phyloP scores from a whole-genome alignment of 257 asterid genomes.

The Cruciata laevipes region DNA sequence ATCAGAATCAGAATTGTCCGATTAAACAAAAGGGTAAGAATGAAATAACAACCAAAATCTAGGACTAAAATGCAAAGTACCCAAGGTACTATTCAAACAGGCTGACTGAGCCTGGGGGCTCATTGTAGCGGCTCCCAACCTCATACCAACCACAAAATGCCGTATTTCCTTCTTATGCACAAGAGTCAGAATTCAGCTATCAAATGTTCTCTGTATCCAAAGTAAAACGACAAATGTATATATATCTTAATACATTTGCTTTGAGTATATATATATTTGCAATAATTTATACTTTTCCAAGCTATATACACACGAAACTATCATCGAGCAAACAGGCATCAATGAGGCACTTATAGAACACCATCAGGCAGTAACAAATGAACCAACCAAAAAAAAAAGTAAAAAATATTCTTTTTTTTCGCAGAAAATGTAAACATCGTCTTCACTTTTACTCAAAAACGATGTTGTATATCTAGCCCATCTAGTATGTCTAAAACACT shows the following conservation, averaged over 20 bases:
- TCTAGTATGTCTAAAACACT: slow-evolving; percentile 73
- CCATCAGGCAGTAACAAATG: slow-evolving; percentile 11
- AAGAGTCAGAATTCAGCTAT: too few species aligned
- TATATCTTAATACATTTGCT: neutral
- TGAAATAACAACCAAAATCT: too few species aligned
- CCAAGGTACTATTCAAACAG: too few species aligned
- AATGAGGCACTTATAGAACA: neutral
- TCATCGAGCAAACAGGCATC: slow-evolving; percentile 7
- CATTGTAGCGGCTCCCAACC: too few species aligned
- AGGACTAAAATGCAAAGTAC: too few species aligned
- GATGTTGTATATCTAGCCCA: slow-evolving; percentile 56
- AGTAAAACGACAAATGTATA: neutral
- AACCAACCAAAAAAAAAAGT: slow-evolving; percentile 16
- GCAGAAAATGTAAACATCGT: slow-evolving; percentile 1
- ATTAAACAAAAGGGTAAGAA: too few species aligned
- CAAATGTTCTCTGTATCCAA: too few species aligned
- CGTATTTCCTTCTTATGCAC: too few species aligned
- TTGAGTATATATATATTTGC: neutral
- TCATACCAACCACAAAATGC: neutral
- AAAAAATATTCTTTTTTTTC: too few species aligned
- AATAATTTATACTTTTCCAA: neutral
- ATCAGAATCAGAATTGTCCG: too few species aligned
- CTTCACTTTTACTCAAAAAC: slow-evolving; percentile 27
- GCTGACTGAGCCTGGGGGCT: too few species aligned
- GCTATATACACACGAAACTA: slow-evolving; percentile 26